These are phyloP conservation scores for Hortaea werneckii DNA, from an alignment of 2,329 filamentous ascomycete species.

Conservation along the genomic window DNA sequence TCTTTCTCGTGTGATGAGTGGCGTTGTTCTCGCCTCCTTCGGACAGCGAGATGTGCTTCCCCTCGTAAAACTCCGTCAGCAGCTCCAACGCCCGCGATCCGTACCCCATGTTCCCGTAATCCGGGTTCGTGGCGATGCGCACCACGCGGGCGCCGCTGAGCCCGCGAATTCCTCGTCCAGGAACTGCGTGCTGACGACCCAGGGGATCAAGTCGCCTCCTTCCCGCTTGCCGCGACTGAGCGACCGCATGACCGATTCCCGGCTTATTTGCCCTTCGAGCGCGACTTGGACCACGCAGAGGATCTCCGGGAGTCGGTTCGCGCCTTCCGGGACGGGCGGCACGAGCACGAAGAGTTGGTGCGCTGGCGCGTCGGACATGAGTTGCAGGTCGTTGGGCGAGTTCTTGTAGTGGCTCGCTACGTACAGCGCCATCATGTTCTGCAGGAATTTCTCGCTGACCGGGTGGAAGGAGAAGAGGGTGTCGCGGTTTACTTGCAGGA, in stretches of 20 bases:
- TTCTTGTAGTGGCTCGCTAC: constrained; percentile 98
- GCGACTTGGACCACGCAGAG: constrained; percentile 91
- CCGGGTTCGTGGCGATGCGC: constrained; percentile 90
- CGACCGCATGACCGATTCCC: constrained; percentile 81
- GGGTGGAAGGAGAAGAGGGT: constrained; percentile 97
- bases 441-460: constrained; percentile 90
- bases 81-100: constrained; percentile 81
- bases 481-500: constrained; percentile 90
- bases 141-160: constrained; percentile 88
- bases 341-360: constrained; percentile 94
- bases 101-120: constrained; percentile 88
- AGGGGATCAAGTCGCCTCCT: constrained; percentile 88
- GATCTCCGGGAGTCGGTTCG: constrained; percentile 75
- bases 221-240: constrained; percentile 81
- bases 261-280: constrained; percentile 88
- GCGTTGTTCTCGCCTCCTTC: constrained; percentile 50
- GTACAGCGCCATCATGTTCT: constrained; percentile 96
- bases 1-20: constrained; percentile 33
- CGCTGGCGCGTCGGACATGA: constrained; percentile 95
- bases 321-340: constrained; percentile 68
- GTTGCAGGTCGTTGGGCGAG: constrained; percentile 91
- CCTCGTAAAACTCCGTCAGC: constrained; percentile 85
- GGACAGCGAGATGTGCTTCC: constrained; percentile 74
- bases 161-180: constrained; percentile 92
- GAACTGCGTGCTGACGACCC: constrained; percentile 96